Evolutionary conservation across 163 green algal species (phyloP).

Genomic region (Volvox carteri): DNA sequence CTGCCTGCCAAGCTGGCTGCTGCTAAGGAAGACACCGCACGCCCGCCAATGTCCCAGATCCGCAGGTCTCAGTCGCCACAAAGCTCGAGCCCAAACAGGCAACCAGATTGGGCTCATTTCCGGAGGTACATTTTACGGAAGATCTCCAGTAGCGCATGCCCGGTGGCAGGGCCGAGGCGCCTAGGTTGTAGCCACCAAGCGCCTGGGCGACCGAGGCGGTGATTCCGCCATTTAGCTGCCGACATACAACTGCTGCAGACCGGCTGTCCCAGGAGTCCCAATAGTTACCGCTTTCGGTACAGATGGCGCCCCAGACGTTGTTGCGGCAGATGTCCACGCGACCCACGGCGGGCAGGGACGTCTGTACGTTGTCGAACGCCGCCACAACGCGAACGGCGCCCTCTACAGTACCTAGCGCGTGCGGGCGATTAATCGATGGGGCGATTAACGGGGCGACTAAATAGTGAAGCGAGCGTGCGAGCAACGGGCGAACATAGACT

Average conservation of each 20-base stretch:
- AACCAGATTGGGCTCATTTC: background rate
- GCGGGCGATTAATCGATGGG: no score
- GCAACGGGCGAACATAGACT: no score
- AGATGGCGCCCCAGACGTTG: constrained; percentile 32
- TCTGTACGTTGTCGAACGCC: background rate
- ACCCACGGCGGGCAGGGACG: background rate
- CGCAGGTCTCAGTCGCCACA: no score
- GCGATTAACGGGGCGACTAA: no score
- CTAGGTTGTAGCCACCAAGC: background rate
- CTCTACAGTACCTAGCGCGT: background rate
- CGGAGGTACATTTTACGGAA: background rate
- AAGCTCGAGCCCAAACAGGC: background rate
- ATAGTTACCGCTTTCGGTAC: background rate
- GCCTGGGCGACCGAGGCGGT: background rate
- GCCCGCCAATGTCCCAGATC: background rate
- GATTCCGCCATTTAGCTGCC: background rate
- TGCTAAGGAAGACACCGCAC: background rate
- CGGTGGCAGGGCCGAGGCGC: background rate
- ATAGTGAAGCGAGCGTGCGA: no score
- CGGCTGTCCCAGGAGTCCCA: background rate
- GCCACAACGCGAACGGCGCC: background rate
- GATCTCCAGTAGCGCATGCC: background rate
- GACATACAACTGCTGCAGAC: background rate
- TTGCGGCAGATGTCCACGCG: constrained; percentile 34
- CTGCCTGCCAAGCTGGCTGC: background rate